These are phyloP conservation scores for Daldinia sp. DNA, from an alignment of 2,329 filamentous ascomycete species.

Conservation along the genomic window DNA sequence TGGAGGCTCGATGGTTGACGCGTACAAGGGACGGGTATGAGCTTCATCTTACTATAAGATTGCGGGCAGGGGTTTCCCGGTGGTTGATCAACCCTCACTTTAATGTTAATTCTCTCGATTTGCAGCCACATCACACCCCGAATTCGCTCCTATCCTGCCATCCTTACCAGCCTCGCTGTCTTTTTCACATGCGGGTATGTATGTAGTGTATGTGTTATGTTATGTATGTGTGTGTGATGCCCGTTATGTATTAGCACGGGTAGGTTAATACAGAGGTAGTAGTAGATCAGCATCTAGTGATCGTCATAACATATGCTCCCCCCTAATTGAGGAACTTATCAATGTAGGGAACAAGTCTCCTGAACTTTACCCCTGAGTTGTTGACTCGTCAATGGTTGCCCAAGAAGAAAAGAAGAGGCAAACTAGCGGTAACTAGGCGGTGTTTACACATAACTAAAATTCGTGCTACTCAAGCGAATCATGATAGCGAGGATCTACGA, in stretches of 20 bases:
- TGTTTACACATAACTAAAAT: slow-evolving; percentile 13
- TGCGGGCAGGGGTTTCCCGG: slow-evolving; percentile 40
- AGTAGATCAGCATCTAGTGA: slow-evolving; percentile 22
- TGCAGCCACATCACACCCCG: slow-evolving; percentile 25
- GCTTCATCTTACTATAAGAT: slow-evolving; percentile 44
- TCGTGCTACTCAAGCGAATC: slow-evolving; percentile 29
- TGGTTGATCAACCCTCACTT: slow-evolving; percentile 34
- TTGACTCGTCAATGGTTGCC: slow-evolving; percentile 26
- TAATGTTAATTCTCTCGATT: slow-evolving; percentile 28
- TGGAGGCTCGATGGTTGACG: slow-evolving; percentile 35
- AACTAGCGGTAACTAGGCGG: slow-evolving; percentile 39
- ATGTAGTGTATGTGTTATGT: slow-evolving; percentile 6
- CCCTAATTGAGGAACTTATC: slow-evolving; percentile 31
- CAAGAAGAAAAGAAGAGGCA: slow-evolving; percentile 23
- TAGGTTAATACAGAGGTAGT: slow-evolving; percentile 10
- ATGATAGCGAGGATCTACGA: slow-evolving; percentile 18
- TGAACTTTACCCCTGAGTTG: slow-evolving; percentile 40
- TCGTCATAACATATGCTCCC: slow-evolving; percentile 32
- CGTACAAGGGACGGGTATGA: slow-evolving; percentile 42
- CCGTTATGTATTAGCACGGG: slow-evolving; percentile 32
- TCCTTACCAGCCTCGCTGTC: background rate
- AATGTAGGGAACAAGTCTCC: slow-evolving; percentile 15
- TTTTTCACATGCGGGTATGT: slow-evolving; percentile 36
- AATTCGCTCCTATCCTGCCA: slow-evolving; percentile 31
- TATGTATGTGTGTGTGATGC: slow-evolving; percentile 21